These are phyloP conservation scores for Brassica cretica DNA, from an alignment of 345 rosid genomes.

Conservation along the genomic window DNA sequence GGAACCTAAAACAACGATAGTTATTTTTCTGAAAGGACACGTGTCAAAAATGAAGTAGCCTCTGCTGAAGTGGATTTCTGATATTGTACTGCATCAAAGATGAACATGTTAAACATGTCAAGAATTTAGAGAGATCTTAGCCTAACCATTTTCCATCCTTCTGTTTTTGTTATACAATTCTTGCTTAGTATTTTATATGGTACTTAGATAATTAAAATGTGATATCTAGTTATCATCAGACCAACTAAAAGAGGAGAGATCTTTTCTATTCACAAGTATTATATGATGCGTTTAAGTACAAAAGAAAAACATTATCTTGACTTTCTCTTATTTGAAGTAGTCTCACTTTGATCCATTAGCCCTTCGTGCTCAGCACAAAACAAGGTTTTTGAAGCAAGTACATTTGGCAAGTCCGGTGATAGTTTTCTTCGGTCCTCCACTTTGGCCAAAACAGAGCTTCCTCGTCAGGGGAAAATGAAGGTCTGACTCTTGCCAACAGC, in stretches of 20 bases:
- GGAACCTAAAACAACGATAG: no score
- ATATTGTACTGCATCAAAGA: neutral
- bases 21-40: no score
- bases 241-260: neutral
- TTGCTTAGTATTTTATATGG: neutral
- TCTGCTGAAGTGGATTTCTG: no score
- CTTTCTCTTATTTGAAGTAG: neutral
- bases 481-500: slow-evolving; percentile 8
- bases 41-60: no score
- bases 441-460: slow-evolving; percentile 16
- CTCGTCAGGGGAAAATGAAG: slow-evolving; percentile 22
- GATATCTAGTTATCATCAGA: neutral
- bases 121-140: slow-evolving; percentile 32
- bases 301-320: neutral
- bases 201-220: neutral
- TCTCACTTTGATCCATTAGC: neutral
- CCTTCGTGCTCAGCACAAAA: slow-evolving; percentile 21
- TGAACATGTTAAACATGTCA: neutral
- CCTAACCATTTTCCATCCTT: slow-evolving; percentile 24
- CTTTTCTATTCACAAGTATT: neutral
- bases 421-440: slow-evolving; percentile 13
- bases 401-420: neutral
- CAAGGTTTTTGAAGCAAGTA: neutral
- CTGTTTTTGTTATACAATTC: slow-evolving; percentile 12
- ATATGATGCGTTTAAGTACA: neutral